Evolutionary conservation across 352 stramenopile species (phyloP).

Genomic region (Pythium myriotylum): DNA sequence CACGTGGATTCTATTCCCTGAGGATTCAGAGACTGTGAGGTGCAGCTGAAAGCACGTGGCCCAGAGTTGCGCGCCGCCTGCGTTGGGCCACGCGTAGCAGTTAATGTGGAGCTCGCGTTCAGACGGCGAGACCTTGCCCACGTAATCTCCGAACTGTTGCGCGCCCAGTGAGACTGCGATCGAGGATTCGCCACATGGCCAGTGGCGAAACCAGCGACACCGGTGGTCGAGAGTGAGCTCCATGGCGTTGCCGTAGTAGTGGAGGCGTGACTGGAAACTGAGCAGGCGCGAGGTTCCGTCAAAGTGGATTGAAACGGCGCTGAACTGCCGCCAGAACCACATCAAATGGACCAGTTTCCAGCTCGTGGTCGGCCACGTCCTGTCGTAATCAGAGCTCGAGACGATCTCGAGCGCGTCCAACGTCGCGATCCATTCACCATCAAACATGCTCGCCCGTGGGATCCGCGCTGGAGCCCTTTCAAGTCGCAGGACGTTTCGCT

Average conservation of each 20-base stretch:
- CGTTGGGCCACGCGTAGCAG: conserved; percentile 15
- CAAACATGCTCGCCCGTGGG: background rate
- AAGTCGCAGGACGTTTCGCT: background rate
- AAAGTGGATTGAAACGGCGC: background rate
- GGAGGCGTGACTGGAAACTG: conserved; percentile 2
- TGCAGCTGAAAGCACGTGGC: conserved; percentile 9
- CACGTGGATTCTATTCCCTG: background rate
- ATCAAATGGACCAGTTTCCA: conserved; percentile 9
- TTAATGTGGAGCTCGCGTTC: conserved; percentile 11
- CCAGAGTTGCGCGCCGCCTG: background rate
- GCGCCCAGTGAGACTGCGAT: background rate
- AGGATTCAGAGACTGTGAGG: background rate
- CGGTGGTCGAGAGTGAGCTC: conserved; percentile 7
- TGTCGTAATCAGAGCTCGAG: background rate
- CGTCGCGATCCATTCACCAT: conserved; percentile 8
- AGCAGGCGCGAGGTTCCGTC: background rate
- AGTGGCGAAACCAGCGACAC: conserved; percentile 9
- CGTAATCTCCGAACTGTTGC: conserved; percentile 6
- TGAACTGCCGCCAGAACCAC: conserved; percentile 14
- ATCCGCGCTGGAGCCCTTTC: background rate
- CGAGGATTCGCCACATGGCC: conserved; percentile 12
- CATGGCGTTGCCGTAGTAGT: background rate
- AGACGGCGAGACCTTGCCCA: conserved; percentile 4
- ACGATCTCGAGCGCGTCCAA: background rate
- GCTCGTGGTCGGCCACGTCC: background rate